A percentile compares a stretch with the other conserved stretches of the same genome.
phyloP scores from a whole-genome alignment of 345 rosid genomes.

The Clarkia xantiana region DNA sequence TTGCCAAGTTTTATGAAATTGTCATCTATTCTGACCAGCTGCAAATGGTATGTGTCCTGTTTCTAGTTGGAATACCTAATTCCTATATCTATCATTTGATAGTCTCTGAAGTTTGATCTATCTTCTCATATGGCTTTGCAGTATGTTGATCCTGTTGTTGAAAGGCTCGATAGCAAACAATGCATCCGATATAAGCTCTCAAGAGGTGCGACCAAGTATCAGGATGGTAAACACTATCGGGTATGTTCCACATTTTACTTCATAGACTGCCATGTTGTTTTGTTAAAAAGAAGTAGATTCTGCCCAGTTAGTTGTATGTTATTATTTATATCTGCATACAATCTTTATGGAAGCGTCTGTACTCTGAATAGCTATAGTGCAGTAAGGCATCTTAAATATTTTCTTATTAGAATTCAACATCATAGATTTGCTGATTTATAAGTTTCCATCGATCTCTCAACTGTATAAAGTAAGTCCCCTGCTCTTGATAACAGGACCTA shows the following conservation, averaged over 20 bases:
- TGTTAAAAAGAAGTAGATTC: too few relatives aligned
- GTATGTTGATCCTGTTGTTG: conserved; percentile 77
- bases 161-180: conserved; percentile 64
- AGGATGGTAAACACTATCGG: conserved; percentile 77
- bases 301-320: too few relatives aligned
- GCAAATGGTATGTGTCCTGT: conserved; percentile 44
- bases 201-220: conserved; percentile 80
- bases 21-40: conserved; percentile 75
- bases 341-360: too few relatives aligned
- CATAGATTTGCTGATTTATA: not conserved
- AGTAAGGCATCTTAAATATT: too few relatives aligned
- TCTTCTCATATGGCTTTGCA: conserved; percentile 20
- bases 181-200: conserved; percentile 55
- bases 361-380: too few relatives aligned
- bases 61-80: conserved; percentile 1
- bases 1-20: conserved; percentile 68
- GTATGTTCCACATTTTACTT: conserved; percentile 23
- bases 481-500: conserved; percentile 54
- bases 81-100: not conserved
- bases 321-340: too few relatives aligned
- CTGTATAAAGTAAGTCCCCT: too few relatives aligned
- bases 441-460: not conserved
- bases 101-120: not conserved
- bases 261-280: not conserved
- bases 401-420: not conserved